Conservation (phyloP, 1,139 yeast genomes). For the Candida sanyaensis region DNA sequence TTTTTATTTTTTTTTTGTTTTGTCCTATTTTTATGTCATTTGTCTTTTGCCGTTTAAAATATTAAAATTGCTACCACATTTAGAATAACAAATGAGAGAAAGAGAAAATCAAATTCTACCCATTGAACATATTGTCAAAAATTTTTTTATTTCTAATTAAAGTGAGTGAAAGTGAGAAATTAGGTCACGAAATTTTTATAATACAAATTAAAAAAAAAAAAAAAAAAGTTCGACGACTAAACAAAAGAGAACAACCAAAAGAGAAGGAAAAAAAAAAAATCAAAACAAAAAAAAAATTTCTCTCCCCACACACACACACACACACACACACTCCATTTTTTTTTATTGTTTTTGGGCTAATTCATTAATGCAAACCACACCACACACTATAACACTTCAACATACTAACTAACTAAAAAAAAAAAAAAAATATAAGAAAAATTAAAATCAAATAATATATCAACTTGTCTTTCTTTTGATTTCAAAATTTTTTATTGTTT, state of each 20-base stretch:
- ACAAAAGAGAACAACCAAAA: neutral
- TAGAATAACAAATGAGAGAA: neutral
- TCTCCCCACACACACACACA: constrained; percentile 1
- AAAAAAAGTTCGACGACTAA: neutral
- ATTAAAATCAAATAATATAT: too few relatives aligned
- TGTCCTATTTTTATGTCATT: neutral
- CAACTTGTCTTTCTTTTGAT: neutral
- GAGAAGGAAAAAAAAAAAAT: too few relatives aligned
- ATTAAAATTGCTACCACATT: neutral
- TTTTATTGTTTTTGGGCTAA: too few relatives aligned
- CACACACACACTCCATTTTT: neutral
- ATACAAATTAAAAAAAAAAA: neutral
- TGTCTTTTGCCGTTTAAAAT: too few relatives aligned
- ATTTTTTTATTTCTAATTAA: too few relatives aligned
- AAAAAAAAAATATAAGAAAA: neutral
- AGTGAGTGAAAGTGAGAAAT: constrained; percentile 1
- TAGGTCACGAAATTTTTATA: neutral
- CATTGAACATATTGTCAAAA: too few relatives aligned
- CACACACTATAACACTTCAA: neutral
- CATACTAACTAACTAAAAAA: neutral
- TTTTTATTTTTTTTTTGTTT: too few relatives aligned
- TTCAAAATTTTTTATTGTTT: neutral
- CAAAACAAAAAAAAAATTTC: neutral
- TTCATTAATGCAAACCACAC: neutral
- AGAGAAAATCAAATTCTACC: neutral